Conservation (phyloP, 148 eudicot genomes). For the Heliamphora exappendiculata region DNA sequence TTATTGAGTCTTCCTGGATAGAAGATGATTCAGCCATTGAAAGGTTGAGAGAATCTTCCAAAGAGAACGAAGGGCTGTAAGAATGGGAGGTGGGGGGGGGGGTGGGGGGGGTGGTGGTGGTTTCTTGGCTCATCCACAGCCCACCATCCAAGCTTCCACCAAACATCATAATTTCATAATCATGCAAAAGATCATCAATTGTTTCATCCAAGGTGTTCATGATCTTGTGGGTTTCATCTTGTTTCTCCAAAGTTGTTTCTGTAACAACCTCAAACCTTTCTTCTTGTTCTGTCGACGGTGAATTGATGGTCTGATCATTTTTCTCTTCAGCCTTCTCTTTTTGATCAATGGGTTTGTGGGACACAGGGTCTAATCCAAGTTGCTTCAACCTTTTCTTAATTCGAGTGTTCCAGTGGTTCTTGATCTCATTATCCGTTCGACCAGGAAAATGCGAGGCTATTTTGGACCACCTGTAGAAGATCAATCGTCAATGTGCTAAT, state of each 20-base stretch:
- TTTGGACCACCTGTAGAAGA: slow-evolving; percentile 34
- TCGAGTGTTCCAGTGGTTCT: slow-evolving; percentile 45
- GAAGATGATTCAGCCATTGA: slow-evolving; percentile 14
- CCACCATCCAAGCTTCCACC: slow-evolving; percentile 6
- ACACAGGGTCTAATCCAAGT: slow-evolving; percentile 23
- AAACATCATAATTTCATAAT: slow-evolving; percentile 16
- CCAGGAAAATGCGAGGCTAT: slow-evolving; percentile 49
- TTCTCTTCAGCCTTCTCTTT: slow-evolving; percentile 4
- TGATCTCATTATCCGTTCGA: slow-evolving; percentile 45
- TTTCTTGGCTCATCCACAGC: slow-evolving; percentile 21
- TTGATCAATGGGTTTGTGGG: slow-evolving; percentile 26
- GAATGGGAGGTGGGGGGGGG: slow-evolving; percentile 11
- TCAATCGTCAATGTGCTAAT: no score
- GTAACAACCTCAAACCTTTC: slow-evolving; percentile 2
- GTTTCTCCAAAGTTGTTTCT: background rate
- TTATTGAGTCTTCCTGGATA: slow-evolving; percentile 17
- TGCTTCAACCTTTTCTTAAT: slow-evolving; percentile 37
- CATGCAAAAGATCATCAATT: slow-evolving; percentile 4
- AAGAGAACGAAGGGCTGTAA: slow-evolving; percentile 15
- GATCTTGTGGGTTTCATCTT: background rate
- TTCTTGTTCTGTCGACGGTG: background rate
- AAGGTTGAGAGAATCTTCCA: slow-evolving; percentile 7
- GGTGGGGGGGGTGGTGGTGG: background rate
- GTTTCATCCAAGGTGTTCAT: background rate
- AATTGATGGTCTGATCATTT: background rate